A percentile compares a stretch with the other conserved stretches of the same genome.
Conservation (phyloP, 2,329 filamentous ascomycete genomes). For the Fusarium hostae region DNA sequence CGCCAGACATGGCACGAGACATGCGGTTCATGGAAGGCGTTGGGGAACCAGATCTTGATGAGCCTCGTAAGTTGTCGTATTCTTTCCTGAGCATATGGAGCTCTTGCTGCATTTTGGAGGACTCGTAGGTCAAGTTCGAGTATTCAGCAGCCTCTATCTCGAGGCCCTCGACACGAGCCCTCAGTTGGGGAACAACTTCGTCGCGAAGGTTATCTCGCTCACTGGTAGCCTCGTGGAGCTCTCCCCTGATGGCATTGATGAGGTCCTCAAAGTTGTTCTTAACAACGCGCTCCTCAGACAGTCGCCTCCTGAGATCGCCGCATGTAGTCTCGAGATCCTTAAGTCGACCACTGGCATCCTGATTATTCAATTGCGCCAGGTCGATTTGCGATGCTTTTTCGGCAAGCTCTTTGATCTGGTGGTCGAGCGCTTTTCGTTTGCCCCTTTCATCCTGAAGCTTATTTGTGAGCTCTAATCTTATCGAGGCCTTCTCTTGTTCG, state of each 20-base stretch:
- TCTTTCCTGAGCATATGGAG: slow-evolving; percentile 75
- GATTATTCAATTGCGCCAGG: slow-evolving; percentile 63
- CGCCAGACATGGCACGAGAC: slow-evolving; percentile 54
- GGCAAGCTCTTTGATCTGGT: slow-evolving; percentile 84
- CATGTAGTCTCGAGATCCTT: slow-evolving; percentile 83
- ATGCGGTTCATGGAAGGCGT: slow-evolving; percentile 42
- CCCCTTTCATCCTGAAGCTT: slow-evolving; percentile 89
- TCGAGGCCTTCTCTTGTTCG: slow-evolving; percentile 90
- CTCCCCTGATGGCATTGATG: slow-evolving; percentile 81
- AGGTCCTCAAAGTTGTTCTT: slow-evolving; percentile 97
- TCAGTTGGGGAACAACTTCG: slow-evolving; percentile 83
- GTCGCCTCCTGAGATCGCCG: slow-evolving; percentile 83
- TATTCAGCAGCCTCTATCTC: slow-evolving; percentile 79
- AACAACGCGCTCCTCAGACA: slow-evolving; percentile 85
- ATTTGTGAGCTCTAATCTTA: slow-evolving; percentile 84
- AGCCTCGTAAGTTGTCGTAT: slow-evolving; percentile 68
- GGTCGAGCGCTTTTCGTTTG: slow-evolving; percentile 79
- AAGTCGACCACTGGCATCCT: slow-evolving; percentile 70
- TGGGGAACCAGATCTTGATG: slow-evolving; percentile 37
- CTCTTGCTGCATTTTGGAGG: slow-evolving; percentile 88
- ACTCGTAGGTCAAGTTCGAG: slow-evolving; percentile 80
- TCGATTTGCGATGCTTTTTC: slow-evolving; percentile 76
- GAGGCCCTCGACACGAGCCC: slow-evolving; percentile 79
- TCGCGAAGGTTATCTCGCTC: slow-evolving; percentile 93
- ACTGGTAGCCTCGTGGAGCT: slow-evolving; percentile 83